Conservation (phyloP, 2,329 filamentous ascomycete species). For the Paecilomyces dactylethromorphus region DNA sequence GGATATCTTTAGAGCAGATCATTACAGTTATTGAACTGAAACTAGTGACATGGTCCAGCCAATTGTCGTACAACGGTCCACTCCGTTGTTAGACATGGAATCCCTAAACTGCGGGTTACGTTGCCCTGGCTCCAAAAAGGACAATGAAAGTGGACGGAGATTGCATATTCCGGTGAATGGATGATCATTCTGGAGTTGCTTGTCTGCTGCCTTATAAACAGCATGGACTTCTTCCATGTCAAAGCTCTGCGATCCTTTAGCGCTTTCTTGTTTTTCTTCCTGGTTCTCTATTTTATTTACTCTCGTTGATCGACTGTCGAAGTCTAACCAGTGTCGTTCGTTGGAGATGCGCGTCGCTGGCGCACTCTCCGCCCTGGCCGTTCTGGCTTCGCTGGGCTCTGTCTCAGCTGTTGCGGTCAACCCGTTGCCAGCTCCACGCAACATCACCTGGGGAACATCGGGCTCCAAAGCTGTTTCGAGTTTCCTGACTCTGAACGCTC, state of each 20-base stretch:
- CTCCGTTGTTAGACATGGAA: neutral
- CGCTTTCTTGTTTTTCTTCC: neutral
- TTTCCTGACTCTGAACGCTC: conserved; percentile 32
- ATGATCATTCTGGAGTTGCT: neutral
- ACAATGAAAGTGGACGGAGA: neutral
- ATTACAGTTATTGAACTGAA: neutral
- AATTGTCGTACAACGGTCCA: neutral
- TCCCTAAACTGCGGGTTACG: neutral
- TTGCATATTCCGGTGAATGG: neutral
- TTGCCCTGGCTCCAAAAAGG: neutral
- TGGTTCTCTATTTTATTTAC: neutral
- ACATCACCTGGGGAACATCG: conserved; percentile 47
- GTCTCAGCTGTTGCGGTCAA: conserved; percentile 45
- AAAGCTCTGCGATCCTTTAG: neutral
- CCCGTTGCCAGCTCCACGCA: conserved; percentile 48
- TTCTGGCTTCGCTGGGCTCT: conserved; percentile 26
- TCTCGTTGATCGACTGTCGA: neutral
- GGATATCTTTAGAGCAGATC: neutral
- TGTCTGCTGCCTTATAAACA: neutral
- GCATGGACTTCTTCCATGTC: neutral
- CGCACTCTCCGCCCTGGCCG: conserved; percentile 12
- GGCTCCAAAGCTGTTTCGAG: conserved; percentile 41
- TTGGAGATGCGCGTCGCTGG: conserved; percentile 6
- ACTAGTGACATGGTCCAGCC: neutral
- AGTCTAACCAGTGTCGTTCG: neutral